Evolutionary conservation across 192 early-diverging fungal species (phyloP), one percentile per base, ranked within the genome.

Genomic region (Umbelopsis vinacea): DNA sequence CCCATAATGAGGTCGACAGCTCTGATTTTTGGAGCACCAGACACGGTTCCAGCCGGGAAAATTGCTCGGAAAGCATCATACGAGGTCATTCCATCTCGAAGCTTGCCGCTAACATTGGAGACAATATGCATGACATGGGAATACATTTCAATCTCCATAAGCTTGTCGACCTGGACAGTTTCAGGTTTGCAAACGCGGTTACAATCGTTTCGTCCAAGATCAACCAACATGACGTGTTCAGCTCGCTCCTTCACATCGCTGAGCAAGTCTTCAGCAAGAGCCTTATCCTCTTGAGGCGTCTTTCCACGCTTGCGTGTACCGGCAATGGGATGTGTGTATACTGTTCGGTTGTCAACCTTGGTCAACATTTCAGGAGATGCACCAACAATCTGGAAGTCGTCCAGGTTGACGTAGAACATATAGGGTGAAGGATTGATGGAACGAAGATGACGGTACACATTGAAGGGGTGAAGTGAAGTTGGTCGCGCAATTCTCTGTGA

Each of bases 51-150:
- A 9, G 98, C 98, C 5, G 98, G 98, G 81, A 99, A 98, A 54
- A 98, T 97, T 21, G 94, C 93, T 54, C 98, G 86, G 86, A 99
- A 98, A 0, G 97, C 97, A 79, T 98, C 96, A 81, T 91, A 98
- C 23, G 88, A 86, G 17, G 96, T 95, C 81, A 96, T 95, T 38
- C 88, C 97, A n/a, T 84, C 82, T 50, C 98, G 87, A 60, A 99
- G 82, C 71, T 86, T 86, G 52, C 98, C 98, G 15, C 91, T 93
- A 1, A 99, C 94, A 75, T 98, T 92, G 73, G 89, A 92, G n/a
- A 99, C 98, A 83, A 99, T 99, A 76, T 99, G 98, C 97, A 99
- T 99, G 40, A 99, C 98, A 77, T 99, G 97, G 37, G 91, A 92
- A 76, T 98, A 99, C 24, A 90, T 85, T 79, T 99, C 98, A 73